Evolutionary conservation across 495 filamentous ascomycete species (phyloP), one percentile per base, ranked within the genome.

Genomic region (Aspergillus cavernicola): DNA sequence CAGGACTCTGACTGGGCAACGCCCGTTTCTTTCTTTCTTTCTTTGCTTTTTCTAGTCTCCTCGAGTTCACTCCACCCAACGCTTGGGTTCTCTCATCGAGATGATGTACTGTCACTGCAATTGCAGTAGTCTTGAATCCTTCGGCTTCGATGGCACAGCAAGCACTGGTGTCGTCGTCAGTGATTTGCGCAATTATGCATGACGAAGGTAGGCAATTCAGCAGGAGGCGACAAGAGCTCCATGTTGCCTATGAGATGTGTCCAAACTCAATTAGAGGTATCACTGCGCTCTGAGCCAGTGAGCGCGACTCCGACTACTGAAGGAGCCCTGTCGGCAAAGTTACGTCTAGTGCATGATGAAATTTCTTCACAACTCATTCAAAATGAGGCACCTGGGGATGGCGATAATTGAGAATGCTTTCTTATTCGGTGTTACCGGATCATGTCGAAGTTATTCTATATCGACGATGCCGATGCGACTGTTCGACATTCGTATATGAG

Each of bases 351-450:
- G 52, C 42, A 40, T 39, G 42, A 39, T 46, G 10, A 19, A 39
- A 39, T 40, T 33, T 39, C 44, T 33, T 38, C 19, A 50, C 31
- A 35, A 23, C 31, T 48, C 26, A 33, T 20, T 39, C 6, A 10
- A 39, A 39, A 12, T n/a, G 40, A 47, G 28, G 29, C 26, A 16
- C 32, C 16, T 19, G 44, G 39, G 19, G 38, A 44, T 20, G 37
- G 23, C 26, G 37, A 43, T 50, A 53, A 41, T 31, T 50, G 23
- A 9, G 40, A 16, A 53, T 58, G 48, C 7, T 42, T 55, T 37
- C 40, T 51, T 18, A 31, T 50, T 49, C 31, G 24, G 48, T 59
- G 57, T 53, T 36, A 59, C 52, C 41, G 13, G 37, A 40, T 44
- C 43, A 19, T 43, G 22, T 52, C 24, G 37, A 53, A 53, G 23